Evolutionary conservation across 2,329 filamentous ascomycete genomes (phyloP), one percentile per base, ranked within the genome.

Genomic region (Sclerotinia trifoliorum): DNA sequence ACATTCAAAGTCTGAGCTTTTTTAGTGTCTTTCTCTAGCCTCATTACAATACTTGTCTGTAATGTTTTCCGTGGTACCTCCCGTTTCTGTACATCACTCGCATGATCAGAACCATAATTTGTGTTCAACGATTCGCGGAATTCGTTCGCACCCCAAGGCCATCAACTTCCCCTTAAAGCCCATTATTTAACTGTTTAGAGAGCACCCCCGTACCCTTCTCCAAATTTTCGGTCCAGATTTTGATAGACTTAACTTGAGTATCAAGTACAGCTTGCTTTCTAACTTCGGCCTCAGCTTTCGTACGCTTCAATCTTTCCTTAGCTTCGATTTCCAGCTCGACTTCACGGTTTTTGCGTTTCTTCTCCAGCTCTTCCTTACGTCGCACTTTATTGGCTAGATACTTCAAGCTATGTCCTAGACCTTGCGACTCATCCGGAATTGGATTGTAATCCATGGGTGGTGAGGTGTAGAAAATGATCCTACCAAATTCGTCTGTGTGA

Each of bases 1-100:
- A 99, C 84, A 79, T 99, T 13, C 13, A 17, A 42, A 42, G 94
- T 74, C 86, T 90, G 80, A 98, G 98, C 78, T 91, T 92, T 10
- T 92, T 92, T 94, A 46, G 91, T 88, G 24, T 95, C 94, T 82
- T 97, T 97, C 81, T 90, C 92, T 35, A 98, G 80, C 81, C 94
- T 94, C 19, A 94, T 94, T 90, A 95, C 92, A 80, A 98, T 94
- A 67, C 95, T 84, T 75, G 95, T 88, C 81, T 97, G 93, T 83
- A 99, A 88, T 72, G 94, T 95, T 81, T 96, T 90, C 3, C 95
- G 95, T 75, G 98, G 80, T 1, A 93, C 82, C 75, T 95, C 91
- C 56, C 92, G 88, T 75, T 96, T 92, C 58, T 85, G 84, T 69
- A 94, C 87, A 70, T 97, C 93, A 78, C 98, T 94, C 60, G 86